These are phyloP conservation scores for Mycocentrospora acerina DNA, from an alignment of 2,329 filamentous ascomycete genomes.

Conservation along the genomic window DNA sequence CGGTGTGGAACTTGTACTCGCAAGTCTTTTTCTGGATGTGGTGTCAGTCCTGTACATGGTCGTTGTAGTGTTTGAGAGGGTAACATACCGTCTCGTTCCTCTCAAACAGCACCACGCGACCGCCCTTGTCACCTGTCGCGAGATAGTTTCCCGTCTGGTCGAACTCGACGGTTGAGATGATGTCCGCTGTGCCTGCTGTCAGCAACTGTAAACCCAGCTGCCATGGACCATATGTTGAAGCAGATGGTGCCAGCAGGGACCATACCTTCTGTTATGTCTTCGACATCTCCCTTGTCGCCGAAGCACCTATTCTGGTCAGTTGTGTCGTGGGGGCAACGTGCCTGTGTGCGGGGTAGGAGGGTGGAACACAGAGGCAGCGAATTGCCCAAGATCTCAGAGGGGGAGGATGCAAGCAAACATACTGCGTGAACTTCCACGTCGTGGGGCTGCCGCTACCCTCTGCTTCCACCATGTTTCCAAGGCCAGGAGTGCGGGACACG, in stretches of 20 bases:
- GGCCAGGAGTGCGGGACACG: conserved; percentile 14
- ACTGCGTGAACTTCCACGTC: conserved; percentile 99
- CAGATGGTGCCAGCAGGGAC: conserved; percentile 3
- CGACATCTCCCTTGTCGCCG: conserved; percentile 98
- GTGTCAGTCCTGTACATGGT: conserved; percentile 11
- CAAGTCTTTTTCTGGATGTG: conserved; percentile 92
- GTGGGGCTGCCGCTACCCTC: conserved; percentile 87
- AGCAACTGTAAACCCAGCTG: conserved; percentile 8
- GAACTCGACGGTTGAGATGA: conserved; percentile 89
- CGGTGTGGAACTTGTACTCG: conserved; percentile 99
- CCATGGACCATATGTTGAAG: no score
- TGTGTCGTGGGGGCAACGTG: conserved; percentile 2
- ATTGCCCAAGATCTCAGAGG: neutral
- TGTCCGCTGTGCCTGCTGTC: conserved; percentile 63
- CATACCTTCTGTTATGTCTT: conserved; percentile 95
- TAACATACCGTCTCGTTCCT: conserved; percentile 87
- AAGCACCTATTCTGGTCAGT: conserved; percentile 73
- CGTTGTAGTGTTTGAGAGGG: neutral
- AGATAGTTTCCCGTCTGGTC: conserved; percentile 89
- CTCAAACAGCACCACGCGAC: conserved; percentile 82
- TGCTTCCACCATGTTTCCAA: conserved; percentile 86
- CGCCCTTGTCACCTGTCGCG: conserved; percentile 87
- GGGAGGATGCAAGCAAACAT: conserved; percentile 49
- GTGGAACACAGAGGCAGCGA: neutral
- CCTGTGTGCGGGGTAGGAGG: neutral